phyloP scores from a whole-genome alignment of 2,329 filamentous ascomycete genomes.

The Thielaviopsis populi region DNA sequence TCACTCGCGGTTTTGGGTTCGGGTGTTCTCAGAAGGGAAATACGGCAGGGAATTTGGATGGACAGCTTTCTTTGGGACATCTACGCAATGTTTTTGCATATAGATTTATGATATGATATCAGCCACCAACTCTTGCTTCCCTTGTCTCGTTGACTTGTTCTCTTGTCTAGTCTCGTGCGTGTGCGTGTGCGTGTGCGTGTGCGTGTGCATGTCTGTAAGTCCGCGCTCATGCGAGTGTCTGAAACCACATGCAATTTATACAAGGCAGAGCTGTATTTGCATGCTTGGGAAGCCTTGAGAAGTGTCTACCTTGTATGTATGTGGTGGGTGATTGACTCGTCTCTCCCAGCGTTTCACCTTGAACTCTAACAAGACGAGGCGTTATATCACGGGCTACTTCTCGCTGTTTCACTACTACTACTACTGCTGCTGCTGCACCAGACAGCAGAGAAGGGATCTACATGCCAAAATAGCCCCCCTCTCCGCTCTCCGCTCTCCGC shows the following conservation, averaged over 20 bases:
- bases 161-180: background rate
- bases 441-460: background rate
- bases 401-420: too few relatives aligned
- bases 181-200: background rate
- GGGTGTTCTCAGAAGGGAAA: background rate
- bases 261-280: background rate
- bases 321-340: background rate
- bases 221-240: too few relatives aligned
- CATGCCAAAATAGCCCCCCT: background rate
- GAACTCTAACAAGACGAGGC: background rate
- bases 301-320: too few relatives aligned
- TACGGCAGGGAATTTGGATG: background rate
- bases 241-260: too few relatives aligned
- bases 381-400: too few relatives aligned
- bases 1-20: background rate
- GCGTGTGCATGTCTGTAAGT: background rate
- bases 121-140: conserved; percentile 1
- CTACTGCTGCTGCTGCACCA: background rate
- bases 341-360: background rate
- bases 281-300: background rate
- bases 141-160: background rate
- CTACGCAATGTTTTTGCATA: conserved; percentile 7
- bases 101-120: conserved; percentile 11
- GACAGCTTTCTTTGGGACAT: background rate
- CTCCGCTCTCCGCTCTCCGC: background rate